A percentile compares a stretch with the other conserved stretches of the same genome.
Conservation (phyloP, 148 eudicot genomes). For the Talinum fruticosum region DNA sequence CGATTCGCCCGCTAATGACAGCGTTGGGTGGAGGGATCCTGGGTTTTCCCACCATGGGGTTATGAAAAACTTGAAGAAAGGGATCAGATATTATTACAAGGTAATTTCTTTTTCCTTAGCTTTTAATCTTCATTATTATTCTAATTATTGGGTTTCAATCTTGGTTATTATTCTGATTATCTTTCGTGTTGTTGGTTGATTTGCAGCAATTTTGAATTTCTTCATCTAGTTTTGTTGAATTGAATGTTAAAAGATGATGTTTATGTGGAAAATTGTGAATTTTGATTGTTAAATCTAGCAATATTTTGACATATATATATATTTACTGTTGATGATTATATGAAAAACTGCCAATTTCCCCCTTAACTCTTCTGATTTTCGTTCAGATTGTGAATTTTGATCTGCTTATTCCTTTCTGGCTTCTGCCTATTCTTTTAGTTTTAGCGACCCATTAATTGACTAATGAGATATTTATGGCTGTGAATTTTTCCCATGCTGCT, state of each 20-base stretch:
- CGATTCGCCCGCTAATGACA: conserved; percentile 78
- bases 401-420: too few species aligned
- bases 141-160: too few species aligned
- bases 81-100: conserved; percentile 74
- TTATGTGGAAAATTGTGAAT: too few species aligned
- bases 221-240: too few species aligned
- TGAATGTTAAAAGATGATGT: too few species aligned
- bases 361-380: not conserved
- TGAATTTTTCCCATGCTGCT: conserved; percentile 7
- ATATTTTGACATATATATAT: not conserved
- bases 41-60: conserved; percentile 84
- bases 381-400: too few species aligned
- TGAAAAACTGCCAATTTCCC: not conserved
- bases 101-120: conserved; percentile 22
- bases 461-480: not conserved
- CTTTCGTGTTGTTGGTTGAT: not conserved
- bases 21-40: conserved; percentile 96
- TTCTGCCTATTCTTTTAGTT: too few species aligned
- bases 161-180: too few species aligned
- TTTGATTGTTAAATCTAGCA: not conserved
- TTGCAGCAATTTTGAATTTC: not conserved
- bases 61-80: conserved; percentile 55
- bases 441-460: not conserved
- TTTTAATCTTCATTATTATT: not conserved
- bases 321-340: too few species aligned